Conservation (phyloP, 805 yeast genomes). For the Ogataea henricii region DNA sequence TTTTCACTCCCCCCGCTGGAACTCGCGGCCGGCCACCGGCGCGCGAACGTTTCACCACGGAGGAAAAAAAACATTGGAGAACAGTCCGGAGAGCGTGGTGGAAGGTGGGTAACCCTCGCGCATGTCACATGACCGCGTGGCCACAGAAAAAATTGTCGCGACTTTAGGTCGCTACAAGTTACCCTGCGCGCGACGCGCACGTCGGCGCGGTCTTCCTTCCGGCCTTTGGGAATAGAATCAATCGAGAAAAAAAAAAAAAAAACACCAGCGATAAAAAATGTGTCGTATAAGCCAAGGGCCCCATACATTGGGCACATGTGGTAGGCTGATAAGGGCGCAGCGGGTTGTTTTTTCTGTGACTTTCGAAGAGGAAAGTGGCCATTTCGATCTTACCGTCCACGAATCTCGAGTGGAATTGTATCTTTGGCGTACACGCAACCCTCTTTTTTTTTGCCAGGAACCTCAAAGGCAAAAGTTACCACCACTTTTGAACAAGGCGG, state of each 20-base stretch:
- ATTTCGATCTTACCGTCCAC: not conserved
- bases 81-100: not conserved
- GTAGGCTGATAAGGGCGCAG: not conserved
- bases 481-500: slow-evolving; percentile 1
- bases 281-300: not conserved
- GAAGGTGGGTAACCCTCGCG: not conserved
- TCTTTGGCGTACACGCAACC: not conserved
- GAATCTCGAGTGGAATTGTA: not conserved
- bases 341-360: not conserved
- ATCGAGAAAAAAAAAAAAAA: not conserved
- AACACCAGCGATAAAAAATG: slow-evolving; percentile 3
- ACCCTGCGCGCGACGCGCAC: not conserved
- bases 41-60: not conserved
- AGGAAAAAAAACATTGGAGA: not conserved
- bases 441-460: not conserved
- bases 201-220: not conserved
- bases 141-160: not conserved
- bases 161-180: not conserved
- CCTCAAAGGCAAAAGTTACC: slow-evolving; percentile 1
- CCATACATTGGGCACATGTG: not conserved
- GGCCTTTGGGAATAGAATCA: not conserved
- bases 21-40: not conserved
- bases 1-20: not conserved
- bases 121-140: not conserved
- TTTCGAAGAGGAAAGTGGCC: not conserved